Percentiles rank a stretch among this genome's conserved stretches.
phyloP scores from a whole-genome alignment of 2,329 filamentous ascomycete genomes.

The Phialophora chinensis region DNA sequence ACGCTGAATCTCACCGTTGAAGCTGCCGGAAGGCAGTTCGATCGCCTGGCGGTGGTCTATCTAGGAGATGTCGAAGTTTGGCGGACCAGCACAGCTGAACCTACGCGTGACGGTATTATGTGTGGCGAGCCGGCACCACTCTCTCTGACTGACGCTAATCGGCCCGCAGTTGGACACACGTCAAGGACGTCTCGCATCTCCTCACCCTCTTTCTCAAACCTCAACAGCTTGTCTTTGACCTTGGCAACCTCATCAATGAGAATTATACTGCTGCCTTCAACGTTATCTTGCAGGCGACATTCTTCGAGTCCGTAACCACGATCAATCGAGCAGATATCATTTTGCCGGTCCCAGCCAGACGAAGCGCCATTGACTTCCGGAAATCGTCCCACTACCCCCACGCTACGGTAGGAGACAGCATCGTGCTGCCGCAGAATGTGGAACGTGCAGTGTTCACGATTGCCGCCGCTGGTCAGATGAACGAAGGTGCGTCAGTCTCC shows the following conservation, averaged over 20 bases:
- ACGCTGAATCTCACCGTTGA: conserved; percentile 13
- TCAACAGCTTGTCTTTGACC: conserved; percentile 10
- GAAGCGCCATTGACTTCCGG: neutral
- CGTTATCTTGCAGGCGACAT: conserved; percentile 9
- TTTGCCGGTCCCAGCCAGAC: neutral
- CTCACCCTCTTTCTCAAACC: neutral
- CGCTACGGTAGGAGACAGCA: neutral
- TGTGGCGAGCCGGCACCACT: neutral
- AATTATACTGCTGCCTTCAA: conserved; percentile 14
- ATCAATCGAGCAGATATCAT: conserved; percentile 2
- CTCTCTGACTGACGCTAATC: neutral
- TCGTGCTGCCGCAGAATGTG: conserved; percentile 14
- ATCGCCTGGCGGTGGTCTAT: conserved; percentile 10
- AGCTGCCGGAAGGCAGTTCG: conserved; percentile 13
- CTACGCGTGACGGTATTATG: conserved; percentile 8
- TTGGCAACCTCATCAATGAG: conserved; percentile 15
- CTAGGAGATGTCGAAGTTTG: conserved; percentile 13
- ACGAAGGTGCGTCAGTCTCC: neutral
- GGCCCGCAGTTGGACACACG: conserved; percentile 3
- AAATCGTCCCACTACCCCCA: neutral
- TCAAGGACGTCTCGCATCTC: conserved; percentile 17
- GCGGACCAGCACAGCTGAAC: conserved; percentile 17
- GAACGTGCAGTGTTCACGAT: conserved; percentile 13
- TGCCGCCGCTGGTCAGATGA: conserved; percentile 10
- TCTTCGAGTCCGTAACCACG: neutral